phyloP scores from a whole-genome alignment of 2,329 filamentous ascomycete genomes.

The Tolypocladium tropicale region DNA sequence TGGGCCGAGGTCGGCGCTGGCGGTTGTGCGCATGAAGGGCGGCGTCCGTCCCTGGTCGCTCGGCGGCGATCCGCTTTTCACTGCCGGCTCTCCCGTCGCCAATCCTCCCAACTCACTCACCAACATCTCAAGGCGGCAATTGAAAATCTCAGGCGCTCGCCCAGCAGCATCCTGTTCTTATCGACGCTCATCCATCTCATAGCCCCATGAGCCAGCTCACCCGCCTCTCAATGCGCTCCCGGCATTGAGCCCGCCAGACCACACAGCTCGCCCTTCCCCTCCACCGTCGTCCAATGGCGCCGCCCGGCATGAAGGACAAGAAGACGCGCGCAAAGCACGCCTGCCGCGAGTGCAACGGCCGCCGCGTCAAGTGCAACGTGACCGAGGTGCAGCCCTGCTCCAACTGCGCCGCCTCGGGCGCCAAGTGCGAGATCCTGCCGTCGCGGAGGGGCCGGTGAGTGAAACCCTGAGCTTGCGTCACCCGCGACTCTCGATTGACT shows the following conservation, averaged over 20 bases:
- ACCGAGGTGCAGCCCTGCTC: constrained; percentile 21
- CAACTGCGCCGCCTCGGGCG: constrained; percentile 17
- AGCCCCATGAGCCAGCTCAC: background rate
- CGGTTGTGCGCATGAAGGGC: background rate
- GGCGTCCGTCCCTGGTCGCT: background rate
- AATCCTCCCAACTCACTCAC: background rate
- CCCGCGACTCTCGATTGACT: background rate
- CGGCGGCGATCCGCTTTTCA: background rate
- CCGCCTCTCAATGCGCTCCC: background rate
- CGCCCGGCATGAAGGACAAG: constrained; percentile 16
- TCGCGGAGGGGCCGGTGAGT: constrained; percentile 22
- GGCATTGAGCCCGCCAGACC: background rate
- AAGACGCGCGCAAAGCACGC: constrained; percentile 23
- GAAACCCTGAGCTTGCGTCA: no score
- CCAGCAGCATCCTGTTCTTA: background rate
- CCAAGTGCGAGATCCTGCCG: constrained; percentile 19
- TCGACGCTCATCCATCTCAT: background rate
- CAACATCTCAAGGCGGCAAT: background rate
- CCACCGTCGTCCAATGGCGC: background rate
- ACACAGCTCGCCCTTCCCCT: background rate
- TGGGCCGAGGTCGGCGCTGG: background rate
- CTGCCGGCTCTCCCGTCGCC: background rate
- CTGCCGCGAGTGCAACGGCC: constrained; percentile 22
- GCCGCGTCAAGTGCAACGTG: constrained; percentile 25
- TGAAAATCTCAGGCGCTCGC: background rate